Base-by-base conservation (phyloP, 1,139 yeast genomes). In the Geotrichum histeridarum region DNA sequence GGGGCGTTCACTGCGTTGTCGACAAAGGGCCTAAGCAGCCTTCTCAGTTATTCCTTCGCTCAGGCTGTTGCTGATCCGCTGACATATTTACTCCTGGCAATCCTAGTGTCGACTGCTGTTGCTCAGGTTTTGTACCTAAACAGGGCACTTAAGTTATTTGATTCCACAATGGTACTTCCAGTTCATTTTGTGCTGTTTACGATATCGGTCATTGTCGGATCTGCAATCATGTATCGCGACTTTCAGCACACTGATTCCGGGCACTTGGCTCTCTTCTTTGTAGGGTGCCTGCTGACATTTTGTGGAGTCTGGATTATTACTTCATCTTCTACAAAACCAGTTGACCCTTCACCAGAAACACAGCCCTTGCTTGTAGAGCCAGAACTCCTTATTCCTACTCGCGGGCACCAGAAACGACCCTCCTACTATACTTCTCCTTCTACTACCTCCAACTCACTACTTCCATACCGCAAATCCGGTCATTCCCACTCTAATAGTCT, bases 151-250 rank as follows among this genome's bases (percentile, higher is more conserved):
- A 67, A 67, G 37, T 60, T 63, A 14, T 75, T 73, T 54, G 72
- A 72, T 17, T 72, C 77, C 3, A 73, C 77, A 30, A 66, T 70
- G 8, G 79, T 77, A 3, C 73, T 76, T 8, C 79, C 80, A 0
- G 70, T 74, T 39, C 78, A 76, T 60, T 76, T 76, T 63, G 76
- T 71, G 9, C 67, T 74, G 27, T 76, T 76, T 64, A 74, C 77
- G 0, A 57, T 72, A 8, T 69, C 75, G 1, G 76, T 74, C 6
- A 68, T 73, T 38, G 48, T 68, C 5, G 77, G 76, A 11, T 73
- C 77, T 0, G 73, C 71, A 18, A 60, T 72, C 8, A 66, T 72
- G 7, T 74, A 73, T 57, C 67, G 68, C 31, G 78, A 74, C 54
- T 74, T 75, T 54, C 68, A 68, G 7, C 60, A 65, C 42, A 63